Conservation (phyloP, 768 basidiomycete species). For the Pleurotus sapidus region DNA sequence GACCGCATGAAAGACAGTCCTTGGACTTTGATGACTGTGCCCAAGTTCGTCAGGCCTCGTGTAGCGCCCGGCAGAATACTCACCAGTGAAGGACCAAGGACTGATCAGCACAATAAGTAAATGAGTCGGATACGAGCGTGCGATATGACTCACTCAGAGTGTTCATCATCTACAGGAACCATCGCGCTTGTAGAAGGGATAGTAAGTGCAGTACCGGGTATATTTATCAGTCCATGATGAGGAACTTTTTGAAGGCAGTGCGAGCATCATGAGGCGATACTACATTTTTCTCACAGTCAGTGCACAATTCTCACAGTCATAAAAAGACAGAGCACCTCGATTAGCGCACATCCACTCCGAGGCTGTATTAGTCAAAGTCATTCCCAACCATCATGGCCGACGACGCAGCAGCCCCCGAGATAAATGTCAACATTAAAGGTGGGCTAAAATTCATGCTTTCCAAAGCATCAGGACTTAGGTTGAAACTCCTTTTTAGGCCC, state of each 20-base stretch:
- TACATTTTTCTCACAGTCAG: background rate
- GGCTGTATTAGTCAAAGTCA: background rate
- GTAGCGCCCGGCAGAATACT: background rate
- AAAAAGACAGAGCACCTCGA: background rate
- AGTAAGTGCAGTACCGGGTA: no score
- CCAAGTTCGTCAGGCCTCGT: no score
- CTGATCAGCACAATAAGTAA: background rate
- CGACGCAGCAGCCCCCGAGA: constrained; percentile 40
- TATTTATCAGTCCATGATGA: no score
- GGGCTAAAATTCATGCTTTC: background rate
- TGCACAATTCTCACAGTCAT: background rate
- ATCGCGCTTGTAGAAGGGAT: no score
- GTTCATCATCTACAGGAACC: no score
- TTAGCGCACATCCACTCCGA: background rate
- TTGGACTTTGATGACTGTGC: constrained; percentile 36
- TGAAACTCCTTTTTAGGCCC: constrained; percentile 50
- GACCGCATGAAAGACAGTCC: constrained; percentile 49
- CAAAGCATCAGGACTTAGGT: no score
- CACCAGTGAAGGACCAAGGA: constrained; percentile 3
- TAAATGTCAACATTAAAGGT: constrained; percentile 74
- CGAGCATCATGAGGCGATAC: background rate
- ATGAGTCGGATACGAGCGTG: background rate
- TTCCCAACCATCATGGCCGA: constrained; percentile 45
- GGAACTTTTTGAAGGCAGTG: background rate
- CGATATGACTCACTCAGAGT: no score